Evolutionary conservation across 768 basidiomycete genomes (phyloP).

Genomic region (Serendipita sp.): DNA sequence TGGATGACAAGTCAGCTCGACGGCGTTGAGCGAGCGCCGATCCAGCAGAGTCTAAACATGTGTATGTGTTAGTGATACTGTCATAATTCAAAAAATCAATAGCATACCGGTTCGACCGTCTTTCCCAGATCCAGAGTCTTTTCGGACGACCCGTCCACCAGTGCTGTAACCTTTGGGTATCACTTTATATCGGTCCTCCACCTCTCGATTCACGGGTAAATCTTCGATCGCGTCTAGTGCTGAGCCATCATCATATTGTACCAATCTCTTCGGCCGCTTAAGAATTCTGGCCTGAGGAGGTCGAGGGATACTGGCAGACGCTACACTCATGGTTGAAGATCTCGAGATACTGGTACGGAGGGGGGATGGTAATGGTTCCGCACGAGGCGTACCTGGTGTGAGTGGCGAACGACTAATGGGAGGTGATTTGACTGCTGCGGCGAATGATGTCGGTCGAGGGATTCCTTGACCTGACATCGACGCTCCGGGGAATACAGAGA

Average conservation of each 20-base stretch:
- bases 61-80: not conserved
- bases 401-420: slow-evolving; percentile 16
- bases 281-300: slow-evolving; percentile 46
- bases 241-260: slow-evolving; percentile 72
- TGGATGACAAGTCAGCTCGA: slow-evolving; percentile 37
- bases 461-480: not conserved
- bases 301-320: not conserved
- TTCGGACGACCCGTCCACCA: not conserved
- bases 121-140: not conserved
- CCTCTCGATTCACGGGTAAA: slow-evolving; percentile 69
- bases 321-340: slow-evolving; percentile 22
- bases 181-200: slow-evolving; percentile 57
- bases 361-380: slow-evolving; percentile 32
- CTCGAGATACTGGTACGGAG: slow-evolving; percentile 29
- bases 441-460: slow-evolving; percentile 5
- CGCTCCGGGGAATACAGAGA: slow-evolving; percentile 45
- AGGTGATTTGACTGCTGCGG: not conserved
- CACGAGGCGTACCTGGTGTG: slow-evolving; percentile 1
- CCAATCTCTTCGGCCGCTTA: slow-evolving; percentile 58
- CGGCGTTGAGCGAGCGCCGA: slow-evolving; percentile 40
- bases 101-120: not conserved
- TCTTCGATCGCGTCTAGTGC: slow-evolving; percentile 83
- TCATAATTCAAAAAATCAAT: not conserved
- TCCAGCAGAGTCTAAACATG: slow-evolving; percentile 9
- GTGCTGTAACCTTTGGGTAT: slow-evolving; percentile 41